Evolutionary conservation across 2,329 filamentous ascomycete genomes (phyloP).

Genomic region (Aureobasidium sp.): DNA sequence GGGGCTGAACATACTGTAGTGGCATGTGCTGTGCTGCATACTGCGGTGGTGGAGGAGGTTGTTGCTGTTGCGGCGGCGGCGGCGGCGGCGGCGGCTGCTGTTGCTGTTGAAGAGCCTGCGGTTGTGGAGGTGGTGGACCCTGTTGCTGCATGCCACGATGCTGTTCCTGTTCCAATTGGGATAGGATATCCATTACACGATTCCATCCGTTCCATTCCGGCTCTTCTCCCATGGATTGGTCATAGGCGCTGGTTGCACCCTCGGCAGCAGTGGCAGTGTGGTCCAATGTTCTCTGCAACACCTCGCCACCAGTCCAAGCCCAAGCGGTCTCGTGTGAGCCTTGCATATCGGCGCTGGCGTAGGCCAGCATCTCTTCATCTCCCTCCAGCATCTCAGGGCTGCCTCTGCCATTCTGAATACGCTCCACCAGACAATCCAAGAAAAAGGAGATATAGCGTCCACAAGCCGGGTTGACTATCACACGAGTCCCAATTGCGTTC

Average conservation of each 20-base stretch:
- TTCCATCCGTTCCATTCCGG: slow-evolving; percentile 76
- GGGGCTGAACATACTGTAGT: slow-evolving; percentile 13
- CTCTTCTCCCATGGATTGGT: slow-evolving; percentile 30
- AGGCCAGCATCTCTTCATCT: slow-evolving; percentile 84
- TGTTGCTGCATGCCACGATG: slow-evolving; percentile 9
- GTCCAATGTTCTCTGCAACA: slow-evolving; percentile 13
- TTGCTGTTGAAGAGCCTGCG: neutral
- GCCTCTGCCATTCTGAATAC: slow-evolving; percentile 36
- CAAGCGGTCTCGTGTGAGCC: slow-evolving; percentile 67
- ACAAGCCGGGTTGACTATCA: slow-evolving; percentile 67
- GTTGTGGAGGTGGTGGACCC: neutral
- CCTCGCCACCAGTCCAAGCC: slow-evolving; percentile 60
- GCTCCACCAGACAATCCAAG: slow-evolving; percentile 54
- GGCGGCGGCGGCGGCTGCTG: neutral
- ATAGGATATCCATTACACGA: slow-evolving; percentile 56
- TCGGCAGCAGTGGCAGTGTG: slow-evolving; percentile 15
- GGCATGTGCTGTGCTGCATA: slow-evolving; percentile 10
- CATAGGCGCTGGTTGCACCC: neutral
- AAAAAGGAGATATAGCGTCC: slow-evolving; percentile 80
- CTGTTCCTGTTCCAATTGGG: slow-evolving; percentile 44
- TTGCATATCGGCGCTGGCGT: slow-evolving; percentile 80
- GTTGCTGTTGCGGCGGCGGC: neutral
- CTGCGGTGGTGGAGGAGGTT: slow-evolving; percentile 16
- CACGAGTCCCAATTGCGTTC: slow-evolving; percentile 58
- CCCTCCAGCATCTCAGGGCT: slow-evolving; percentile 39